Conservation (phyloP, 331 rosid genomes). For the Prunus yedoensis region DNA sequence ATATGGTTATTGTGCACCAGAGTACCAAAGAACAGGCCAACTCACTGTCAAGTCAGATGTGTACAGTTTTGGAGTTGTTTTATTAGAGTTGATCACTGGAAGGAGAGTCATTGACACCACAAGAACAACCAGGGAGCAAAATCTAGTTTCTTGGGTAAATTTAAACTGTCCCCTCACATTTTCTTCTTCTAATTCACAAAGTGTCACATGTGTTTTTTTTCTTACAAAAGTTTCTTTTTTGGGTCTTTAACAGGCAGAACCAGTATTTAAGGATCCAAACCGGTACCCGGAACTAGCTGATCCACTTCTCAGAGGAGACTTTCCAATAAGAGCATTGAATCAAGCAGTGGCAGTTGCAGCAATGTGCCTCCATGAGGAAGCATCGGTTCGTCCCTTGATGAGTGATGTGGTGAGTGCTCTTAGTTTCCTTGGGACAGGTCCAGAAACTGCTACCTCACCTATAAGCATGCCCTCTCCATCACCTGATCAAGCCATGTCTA, state of each 20-base stretch:
- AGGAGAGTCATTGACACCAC: slow-evolving; percentile 77
- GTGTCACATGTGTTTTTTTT: background rate
- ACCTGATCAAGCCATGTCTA: background rate
- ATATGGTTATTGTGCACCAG: slow-evolving; percentile 96
- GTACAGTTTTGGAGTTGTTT: slow-evolving; percentile 84
- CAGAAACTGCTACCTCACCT: slow-evolving; percentile 19
- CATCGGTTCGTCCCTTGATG: slow-evolving; percentile 66
- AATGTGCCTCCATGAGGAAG: slow-evolving; percentile 89
- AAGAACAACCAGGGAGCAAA: slow-evolving; percentile 47
- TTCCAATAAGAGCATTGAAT: slow-evolving; percentile 55
- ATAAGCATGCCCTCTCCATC: slow-evolving; percentile 34
- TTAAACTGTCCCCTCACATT: slow-evolving; percentile 17
- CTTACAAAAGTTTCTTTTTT: background rate
- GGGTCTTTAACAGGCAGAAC: slow-evolving; percentile 52
- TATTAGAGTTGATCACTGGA: slow-evolving; percentile 85
- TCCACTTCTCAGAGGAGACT: slow-evolving; percentile 52
- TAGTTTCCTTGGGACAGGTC: slow-evolving; percentile 54
- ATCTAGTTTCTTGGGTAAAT: slow-evolving; percentile 74
- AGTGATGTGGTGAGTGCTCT: slow-evolving; percentile 91
- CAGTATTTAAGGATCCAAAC: slow-evolving; percentile 58
- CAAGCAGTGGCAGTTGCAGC: slow-evolving; percentile 98
- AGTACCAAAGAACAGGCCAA: slow-evolving; percentile 92
- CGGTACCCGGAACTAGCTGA: slow-evolving; percentile 60
- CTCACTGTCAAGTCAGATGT: slow-evolving; percentile 89
- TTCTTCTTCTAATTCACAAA: background rate